Conservation (phyloP, 2,329 filamentous ascomycete species). For the Claviceps capensis region DNA sequence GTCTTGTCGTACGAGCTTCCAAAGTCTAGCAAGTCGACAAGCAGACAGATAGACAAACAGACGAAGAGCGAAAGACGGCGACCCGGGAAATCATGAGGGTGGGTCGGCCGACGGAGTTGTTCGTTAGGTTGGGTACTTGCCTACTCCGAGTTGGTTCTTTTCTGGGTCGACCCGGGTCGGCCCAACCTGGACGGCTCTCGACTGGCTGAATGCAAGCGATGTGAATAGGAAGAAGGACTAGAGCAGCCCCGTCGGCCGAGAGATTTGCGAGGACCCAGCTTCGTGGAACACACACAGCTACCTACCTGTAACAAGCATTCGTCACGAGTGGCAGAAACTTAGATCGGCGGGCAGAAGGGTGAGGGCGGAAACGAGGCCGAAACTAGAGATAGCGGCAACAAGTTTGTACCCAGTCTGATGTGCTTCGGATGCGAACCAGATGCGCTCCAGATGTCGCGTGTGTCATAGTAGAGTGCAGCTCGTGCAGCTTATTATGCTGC, state of each 20-base stretch:
- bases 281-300: neutral
- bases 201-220: neutral
- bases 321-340: neutral
- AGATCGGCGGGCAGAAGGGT: neutral
- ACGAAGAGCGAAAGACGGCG: neutral
- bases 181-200: neutral
- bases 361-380: neutral
- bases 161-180: neutral
- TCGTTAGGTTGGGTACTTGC: neutral
- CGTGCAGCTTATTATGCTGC: neutral
- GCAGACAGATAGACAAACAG: neutral
- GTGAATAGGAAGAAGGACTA: neutral
- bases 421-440: no score
- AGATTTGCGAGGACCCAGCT: constrained; percentile 1
- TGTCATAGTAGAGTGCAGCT: neutral
- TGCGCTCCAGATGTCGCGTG: no score
- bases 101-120: constrained; percentile 3
- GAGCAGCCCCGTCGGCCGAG: constrained; percentile 1
- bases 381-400: neutral
- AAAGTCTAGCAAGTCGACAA: neutral
- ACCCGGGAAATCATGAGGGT: neutral
- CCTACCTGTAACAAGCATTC: neutral
- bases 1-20: neutral
- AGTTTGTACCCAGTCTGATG: no score
- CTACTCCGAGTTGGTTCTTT: neutral